phyloP scores from a whole-genome alignment of 805 yeast species.

The Kodamaea kaohsiungensis region DNA sequence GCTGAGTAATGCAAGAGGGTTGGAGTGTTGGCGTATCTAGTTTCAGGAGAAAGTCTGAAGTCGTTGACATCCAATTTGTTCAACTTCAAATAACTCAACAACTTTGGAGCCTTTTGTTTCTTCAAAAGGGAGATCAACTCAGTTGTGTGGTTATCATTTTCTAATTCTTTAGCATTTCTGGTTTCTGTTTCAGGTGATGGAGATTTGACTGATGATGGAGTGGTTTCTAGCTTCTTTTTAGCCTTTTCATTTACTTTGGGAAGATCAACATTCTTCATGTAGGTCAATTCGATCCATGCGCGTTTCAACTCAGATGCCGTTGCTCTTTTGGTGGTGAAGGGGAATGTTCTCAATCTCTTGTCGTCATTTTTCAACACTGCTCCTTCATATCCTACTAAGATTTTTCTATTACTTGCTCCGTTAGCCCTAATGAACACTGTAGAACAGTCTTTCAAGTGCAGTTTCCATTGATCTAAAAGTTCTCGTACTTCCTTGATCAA shows the following conservation, averaged over 20 bases:
- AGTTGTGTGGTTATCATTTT: constrained; percentile 50
- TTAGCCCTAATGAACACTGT: constrained; percentile 79
- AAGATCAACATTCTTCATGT: constrained; percentile 52
- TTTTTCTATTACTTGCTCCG: constrained; percentile 65
- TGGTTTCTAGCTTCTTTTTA: constrained; percentile 17
- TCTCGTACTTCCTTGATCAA: constrained; percentile 76
- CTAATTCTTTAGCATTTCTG: constrained; percentile 28
- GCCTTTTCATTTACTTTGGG: constrained; percentile 47
- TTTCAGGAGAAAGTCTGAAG: constrained; percentile 54
- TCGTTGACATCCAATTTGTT: constrained; percentile 52
- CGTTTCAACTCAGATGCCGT: constrained; percentile 76
- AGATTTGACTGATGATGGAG: constrained; percentile 1
- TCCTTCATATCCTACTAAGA: constrained; percentile 67
- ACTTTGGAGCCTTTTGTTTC: constrained; percentile 74
- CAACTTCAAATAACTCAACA: constrained; percentile 61
- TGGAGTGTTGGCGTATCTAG: constrained; percentile 57
- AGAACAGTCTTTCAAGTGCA: constrained; percentile 58
- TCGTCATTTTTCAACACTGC: constrained; percentile 56
- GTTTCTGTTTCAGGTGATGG: constrained; percentile 12
- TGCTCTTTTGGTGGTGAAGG: constrained; percentile 89
- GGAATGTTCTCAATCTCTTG: constrained; percentile 65
- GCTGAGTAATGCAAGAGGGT: constrained; percentile 81
- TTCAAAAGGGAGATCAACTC: constrained; percentile 63
- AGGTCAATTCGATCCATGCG: constrained; percentile 80
- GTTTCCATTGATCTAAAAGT: constrained; percentile 65